Evolutionary conservation across 2,329 filamentous ascomycete species (phyloP).

Genomic region (Mariannaea elegans): DNA sequence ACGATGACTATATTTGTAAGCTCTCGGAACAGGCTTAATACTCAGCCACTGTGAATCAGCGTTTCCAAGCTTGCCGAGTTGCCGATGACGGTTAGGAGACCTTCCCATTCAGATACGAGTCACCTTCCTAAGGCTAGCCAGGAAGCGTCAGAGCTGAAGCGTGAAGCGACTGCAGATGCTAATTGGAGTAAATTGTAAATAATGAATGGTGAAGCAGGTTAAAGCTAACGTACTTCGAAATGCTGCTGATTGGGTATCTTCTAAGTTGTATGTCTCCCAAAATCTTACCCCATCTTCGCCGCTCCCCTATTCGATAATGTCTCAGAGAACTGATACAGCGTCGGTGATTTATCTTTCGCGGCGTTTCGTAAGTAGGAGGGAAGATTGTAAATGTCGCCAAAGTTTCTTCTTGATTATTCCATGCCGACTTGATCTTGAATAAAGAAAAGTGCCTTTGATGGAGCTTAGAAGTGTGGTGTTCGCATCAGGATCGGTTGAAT

Average conservation of each 20-base stretch:
- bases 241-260: background rate
- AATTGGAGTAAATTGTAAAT: background rate
- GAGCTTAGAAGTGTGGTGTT: too few relatives aligned
- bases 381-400: too few relatives aligned
- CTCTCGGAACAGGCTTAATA: slow-evolving; percentile 6
- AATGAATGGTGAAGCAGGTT: too few relatives aligned
- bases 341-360: too few relatives aligned
- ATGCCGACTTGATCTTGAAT: too few relatives aligned
- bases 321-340: too few relatives aligned
- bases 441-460: too few relatives aligned
- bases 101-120: background rate
- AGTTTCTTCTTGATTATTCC: too few relatives aligned
- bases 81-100: background rate
- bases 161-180: too few relatives aligned
- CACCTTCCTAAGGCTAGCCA: background rate
- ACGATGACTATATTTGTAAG: slow-evolving; percentile 9
- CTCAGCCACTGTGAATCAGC: slow-evolving; percentile 1
- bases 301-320: background rate
- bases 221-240: too few relatives aligned
- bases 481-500: too few relatives aligned
- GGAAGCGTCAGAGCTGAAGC: background rate
- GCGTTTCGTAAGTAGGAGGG: too few relatives aligned
- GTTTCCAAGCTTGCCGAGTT: slow-evolving; percentile 9
- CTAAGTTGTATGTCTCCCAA: background rate
- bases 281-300: background rate